Percentiles rank a stretch among this genome's conserved stretches.
These are phyloP conservation scores for Tricholomella constricta DNA, from an alignment of 768 basidiomycete species.

Conservation along the genomic window DNA sequence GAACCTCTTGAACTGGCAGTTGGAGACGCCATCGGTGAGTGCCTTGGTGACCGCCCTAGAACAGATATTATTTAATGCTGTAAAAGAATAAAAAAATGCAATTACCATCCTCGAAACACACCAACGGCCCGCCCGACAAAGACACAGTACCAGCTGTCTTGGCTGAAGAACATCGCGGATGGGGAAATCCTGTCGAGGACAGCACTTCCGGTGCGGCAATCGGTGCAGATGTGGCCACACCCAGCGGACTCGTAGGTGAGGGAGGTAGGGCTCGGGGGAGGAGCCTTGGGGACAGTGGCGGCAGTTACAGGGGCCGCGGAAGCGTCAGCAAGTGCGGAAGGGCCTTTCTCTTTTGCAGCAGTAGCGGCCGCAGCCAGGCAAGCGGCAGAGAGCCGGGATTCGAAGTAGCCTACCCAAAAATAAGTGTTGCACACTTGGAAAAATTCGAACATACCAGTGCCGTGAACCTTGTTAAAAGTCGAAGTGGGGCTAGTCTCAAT, in stretches of 20 bases:
- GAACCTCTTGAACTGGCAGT: neutral
- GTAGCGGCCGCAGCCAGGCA: neutral
- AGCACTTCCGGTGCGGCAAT: neutral
- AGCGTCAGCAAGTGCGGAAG: no score
- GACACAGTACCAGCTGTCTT: neutral
- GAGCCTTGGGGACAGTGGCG: neutral
- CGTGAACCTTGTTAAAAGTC: no score
- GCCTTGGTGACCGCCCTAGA: neutral
- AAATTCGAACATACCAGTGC: no score
- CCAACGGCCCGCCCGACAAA: neutral
- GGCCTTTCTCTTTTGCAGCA: neutral
- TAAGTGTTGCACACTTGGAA: no score
- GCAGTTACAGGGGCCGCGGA: neutral
- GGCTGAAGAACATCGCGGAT: neutral
- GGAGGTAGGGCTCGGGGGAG: neutral
- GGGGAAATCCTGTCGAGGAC: no score
- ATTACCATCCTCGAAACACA: neutral
- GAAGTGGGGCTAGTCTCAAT: no score
- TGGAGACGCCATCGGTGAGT: neutral
- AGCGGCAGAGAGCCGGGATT: no score
- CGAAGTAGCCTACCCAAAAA: no score
- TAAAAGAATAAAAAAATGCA: neutral
- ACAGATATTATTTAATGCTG: neutral
- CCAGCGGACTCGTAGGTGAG: neutral
- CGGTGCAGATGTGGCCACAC: neutral